Evolutionary conservation across 345 rosid species (phyloP), one percentile per base, ranked within the genome.

Genomic region (Syzygium grande): DNA sequence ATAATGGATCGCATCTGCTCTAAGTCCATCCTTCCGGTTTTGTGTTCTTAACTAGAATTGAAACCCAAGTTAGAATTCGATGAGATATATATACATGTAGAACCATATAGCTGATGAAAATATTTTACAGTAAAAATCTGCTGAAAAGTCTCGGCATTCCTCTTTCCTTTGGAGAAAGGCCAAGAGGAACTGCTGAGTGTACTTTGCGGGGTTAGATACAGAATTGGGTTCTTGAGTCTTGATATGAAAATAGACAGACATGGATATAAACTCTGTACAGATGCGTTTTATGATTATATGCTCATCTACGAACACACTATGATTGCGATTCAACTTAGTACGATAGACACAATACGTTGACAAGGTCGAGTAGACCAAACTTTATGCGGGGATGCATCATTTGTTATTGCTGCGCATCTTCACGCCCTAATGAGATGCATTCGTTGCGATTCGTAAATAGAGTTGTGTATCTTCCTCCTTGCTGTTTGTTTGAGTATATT

Each of bases 1-100:
- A 85, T 90, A 54, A 85, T 94, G 89, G 95, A 94, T 86, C 93
- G 94, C 80, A 92, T 94, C 51, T 90, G 88, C 86, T 55, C 46
- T 16, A 89, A 88, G 38, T 89, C 93, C 9, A 84, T 51, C 11
- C 14, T 88, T 16, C 93, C 92, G 52, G 41, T 89, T 61, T 46
- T 91, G 84, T 93, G 93, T 84, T 90, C 90, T 87, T 93, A 30
- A 89, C 23, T 23, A 41, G 38, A 23, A 84, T 51, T 46, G 51
- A 34, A 61, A 73, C 49, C 25, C 13, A 4, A 73, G 49, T 38
- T 19, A 73, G 83, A 73, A 22, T 11, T 19, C 9, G 83, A 19
- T 21, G 49, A 73, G 83, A 11, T 41, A 9, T 41, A 38, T 19
- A 38, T 41, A 38, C 10, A 38, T 14, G 23, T 10, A 73, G 46